A percentile compares a stretch with the other conserved stretches of the same genome.
phyloP scores from a whole-genome alignment of 495 filamentous ascomycete genomes.

The Hypoxylon crocopeplum region DNA sequence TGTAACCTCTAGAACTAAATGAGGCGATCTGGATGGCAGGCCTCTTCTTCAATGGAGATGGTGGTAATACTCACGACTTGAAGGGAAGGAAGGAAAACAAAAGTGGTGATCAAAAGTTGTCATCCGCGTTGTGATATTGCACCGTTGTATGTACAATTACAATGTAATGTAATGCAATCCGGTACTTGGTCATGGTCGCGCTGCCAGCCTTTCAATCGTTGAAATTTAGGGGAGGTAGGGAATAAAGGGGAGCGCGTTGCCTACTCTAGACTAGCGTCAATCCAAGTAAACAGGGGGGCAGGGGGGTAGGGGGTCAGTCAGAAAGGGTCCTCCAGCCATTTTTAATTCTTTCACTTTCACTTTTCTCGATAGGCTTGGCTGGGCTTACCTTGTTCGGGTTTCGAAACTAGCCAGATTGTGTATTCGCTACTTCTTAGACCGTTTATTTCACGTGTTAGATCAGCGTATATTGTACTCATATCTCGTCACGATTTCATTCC shows the following conservation, averaged over 20 bases:
- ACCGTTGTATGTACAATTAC: conserved; percentile 26
- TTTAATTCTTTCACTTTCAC: conserved; percentile 25
- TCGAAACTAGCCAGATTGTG: conserved; percentile 12
- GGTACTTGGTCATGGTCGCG: not conserved
- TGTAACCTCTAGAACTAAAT: too few species aligned
- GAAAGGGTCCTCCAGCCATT: conserved; percentile 32
- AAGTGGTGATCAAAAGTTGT: conserved; percentile 32
- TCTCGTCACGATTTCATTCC: conserved; percentile 8
- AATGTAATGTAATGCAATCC: conserved; percentile 9
- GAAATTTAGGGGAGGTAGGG: conserved; percentile 36
- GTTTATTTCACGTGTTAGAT: conserved; percentile 1
- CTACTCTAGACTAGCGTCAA: conserved; percentile 26
- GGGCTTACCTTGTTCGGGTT: conserved; percentile 22
- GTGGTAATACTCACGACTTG: conserved; percentile 31
- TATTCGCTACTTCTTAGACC: conserved; percentile 17
- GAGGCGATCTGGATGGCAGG: conserved; percentile 24
- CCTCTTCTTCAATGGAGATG: conserved; percentile 21
- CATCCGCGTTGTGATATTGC: conserved; percentile 33
- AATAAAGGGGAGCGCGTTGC: conserved; percentile 42
- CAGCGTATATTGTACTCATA: conserved; percentile 7
- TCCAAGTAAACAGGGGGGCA: conserved; percentile 6
- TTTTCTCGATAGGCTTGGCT: conserved; percentile 12
- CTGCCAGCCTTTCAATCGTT: conserved; percentile 19
- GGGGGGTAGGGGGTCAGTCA: conserved; percentile 1
- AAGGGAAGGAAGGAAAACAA: conserved; percentile 22